phyloP scores from a whole-genome alignment of 257 asterid genomes.

The Sherardia arvensis region DNA sequence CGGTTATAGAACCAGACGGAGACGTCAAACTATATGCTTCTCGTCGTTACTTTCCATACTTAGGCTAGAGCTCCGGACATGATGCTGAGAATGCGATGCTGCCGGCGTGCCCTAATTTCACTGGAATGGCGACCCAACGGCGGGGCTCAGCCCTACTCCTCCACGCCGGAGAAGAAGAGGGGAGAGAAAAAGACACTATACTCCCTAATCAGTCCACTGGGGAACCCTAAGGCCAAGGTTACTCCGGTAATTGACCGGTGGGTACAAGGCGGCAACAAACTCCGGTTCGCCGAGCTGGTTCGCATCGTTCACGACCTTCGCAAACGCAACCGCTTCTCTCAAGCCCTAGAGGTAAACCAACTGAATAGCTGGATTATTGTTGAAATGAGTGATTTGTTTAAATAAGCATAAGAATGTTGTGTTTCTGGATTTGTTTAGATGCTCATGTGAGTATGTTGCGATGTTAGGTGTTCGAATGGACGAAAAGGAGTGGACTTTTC shows the following conservation, averaged over 20 bases:
- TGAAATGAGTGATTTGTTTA: neutral
- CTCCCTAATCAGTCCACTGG: slow-evolving; percentile 71
- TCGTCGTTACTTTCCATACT: no score
- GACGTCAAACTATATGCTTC: no score
- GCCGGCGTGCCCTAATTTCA: slow-evolving; percentile 3
- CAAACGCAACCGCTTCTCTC: slow-evolving; percentile 61
- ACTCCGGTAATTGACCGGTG: slow-evolving; percentile 64
- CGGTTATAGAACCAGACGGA: no score
- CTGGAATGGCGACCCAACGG: neutral
- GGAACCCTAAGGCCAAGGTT: slow-evolving; percentile 46
- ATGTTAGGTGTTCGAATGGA: slow-evolving; percentile 67
- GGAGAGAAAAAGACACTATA: slow-evolving; percentile 37
- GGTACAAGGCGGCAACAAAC: slow-evolving; percentile 39
- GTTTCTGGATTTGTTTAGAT: neutral
- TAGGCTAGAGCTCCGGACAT: neutral
- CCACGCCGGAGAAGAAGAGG: slow-evolving; percentile 13
- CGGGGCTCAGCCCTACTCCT: slow-evolving; percentile 6
- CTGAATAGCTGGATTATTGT: neutral
- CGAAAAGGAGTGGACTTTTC: slow-evolving; percentile 29
- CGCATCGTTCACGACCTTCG: slow-evolving; percentile 75
- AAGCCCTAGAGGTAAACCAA: slow-evolving; percentile 60
- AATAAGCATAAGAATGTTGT: neutral
- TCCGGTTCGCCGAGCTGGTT: slow-evolving; percentile 69
- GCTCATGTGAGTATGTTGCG: neutral
- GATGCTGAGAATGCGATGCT: slow-evolving; percentile 6